Evolutionary conservation across 2,329 filamentous ascomycete genomes (phyloP).

Genomic region (Venturia effusa): DNA sequence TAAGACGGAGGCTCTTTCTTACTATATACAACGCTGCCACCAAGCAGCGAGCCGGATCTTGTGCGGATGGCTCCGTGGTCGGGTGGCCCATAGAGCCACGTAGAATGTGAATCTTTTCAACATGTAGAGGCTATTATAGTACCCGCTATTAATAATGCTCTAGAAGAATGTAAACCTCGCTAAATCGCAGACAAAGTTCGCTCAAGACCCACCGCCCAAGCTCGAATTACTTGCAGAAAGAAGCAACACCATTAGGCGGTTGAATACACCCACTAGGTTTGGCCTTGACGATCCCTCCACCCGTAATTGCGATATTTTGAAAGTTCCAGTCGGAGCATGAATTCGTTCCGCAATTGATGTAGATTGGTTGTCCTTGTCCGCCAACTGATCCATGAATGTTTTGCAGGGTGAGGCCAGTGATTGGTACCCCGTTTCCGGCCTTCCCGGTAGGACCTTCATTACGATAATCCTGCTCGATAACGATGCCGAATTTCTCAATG

Average conservation of each 20-base stretch:
- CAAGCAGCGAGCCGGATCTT: no score
- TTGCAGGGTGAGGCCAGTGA: slow-evolving; percentile 31
- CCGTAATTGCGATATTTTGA: slow-evolving; percentile 37
- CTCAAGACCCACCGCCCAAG: no score
- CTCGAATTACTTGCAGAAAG: not conserved
- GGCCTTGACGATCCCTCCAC: slow-evolving; percentile 25
- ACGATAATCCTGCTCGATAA: slow-evolving; percentile 42
- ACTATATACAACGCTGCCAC: no score
- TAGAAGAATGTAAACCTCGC: not conserved
- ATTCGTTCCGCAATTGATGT: slow-evolving; percentile 42
- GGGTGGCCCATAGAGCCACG: no score
- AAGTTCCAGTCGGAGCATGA: slow-evolving; percentile 43
- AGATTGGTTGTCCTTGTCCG: slow-evolving; percentile 30
- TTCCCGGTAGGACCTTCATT: slow-evolving; percentile 33
- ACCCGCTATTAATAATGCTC: not conserved
- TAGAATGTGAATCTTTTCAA: not conserved
- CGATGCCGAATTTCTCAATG: slow-evolving; percentile 39
- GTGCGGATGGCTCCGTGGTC: no score
- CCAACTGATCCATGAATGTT: slow-evolving; percentile 34
- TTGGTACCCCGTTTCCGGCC: slow-evolving; percentile 37
- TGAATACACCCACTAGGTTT: not conserved
- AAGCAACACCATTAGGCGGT: not conserved
- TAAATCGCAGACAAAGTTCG: not conserved
- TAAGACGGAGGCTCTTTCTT: no score
- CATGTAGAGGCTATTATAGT: not conserved